These are phyloP conservation scores for Prunus mume DNA, from an alignment of 306 rosid genomes.

Conservation along the genomic window DNA sequence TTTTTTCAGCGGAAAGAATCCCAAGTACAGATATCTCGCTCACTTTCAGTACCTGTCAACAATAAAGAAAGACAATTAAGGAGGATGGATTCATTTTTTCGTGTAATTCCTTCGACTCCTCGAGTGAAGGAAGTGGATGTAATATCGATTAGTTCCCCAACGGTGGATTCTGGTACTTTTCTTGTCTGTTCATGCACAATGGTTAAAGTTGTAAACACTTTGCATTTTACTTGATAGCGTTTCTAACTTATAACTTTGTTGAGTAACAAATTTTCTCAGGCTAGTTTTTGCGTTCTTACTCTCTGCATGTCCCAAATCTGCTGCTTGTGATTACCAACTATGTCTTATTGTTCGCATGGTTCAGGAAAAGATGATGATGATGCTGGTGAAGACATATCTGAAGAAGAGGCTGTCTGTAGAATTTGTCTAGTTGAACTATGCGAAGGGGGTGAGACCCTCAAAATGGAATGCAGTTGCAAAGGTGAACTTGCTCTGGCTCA, in stretches of 20 bases:
- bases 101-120: slow-evolving; percentile 88
- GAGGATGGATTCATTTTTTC: slow-evolving; percentile 75
- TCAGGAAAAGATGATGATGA: slow-evolving; percentile 49
- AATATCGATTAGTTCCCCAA: slow-evolving; percentile 37
- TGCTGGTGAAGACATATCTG: slow-evolving; percentile 83
- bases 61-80: slow-evolving; percentile 45
- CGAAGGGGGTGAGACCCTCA: slow-evolving; percentile 98
- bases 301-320: not conserved
- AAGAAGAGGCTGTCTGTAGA: slow-evolving; percentile 95
- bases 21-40: slow-evolving; percentile 65
- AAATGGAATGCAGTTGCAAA: slow-evolving; percentile 98
- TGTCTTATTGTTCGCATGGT: slow-evolving; percentile 28
- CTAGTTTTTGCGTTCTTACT: not conserved
- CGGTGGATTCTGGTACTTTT: slow-evolving; percentile 55
- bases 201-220: not conserved
- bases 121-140: slow-evolving; percentile 48
- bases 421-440: slow-evolving; percentile 87
- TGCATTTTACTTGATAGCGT: slow-evolving; percentile 1
- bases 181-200: not conserved
- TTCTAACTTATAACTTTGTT: not conserved
- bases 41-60: slow-evolving; percentile 77
- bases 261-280: not conserved
- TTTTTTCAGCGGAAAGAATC: slow-evolving; percentile 55
- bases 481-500: slow-evolving; percentile 98
- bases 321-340: slow-evolving; percentile 8